A percentile compares a stretch with the other conserved stretches of the same genome.
phyloP scores from a whole-genome alignment of 2,329 filamentous ascomycete genomes.

The Boeremia lycopersici region DNA sequence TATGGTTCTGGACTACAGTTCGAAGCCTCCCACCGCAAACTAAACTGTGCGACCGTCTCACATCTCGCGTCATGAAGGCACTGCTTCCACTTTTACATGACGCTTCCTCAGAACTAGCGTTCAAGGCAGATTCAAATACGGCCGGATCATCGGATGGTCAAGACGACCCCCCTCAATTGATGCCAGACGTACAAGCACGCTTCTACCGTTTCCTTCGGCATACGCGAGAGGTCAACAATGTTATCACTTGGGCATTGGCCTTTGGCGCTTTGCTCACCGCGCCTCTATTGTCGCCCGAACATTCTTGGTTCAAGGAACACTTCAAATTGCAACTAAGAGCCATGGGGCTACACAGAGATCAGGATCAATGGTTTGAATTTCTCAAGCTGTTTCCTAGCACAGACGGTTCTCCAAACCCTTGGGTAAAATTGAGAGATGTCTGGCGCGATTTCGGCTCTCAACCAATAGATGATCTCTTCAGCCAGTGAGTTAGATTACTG shows the following conservation, averaged over 20 bases:
- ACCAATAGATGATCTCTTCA: neutral
- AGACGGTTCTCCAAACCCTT: constrained; percentile 14
- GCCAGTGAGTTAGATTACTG: neutral
- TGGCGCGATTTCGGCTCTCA: constrained; percentile 5
- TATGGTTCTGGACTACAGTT: constrained; percentile 26
- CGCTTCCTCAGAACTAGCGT: constrained; percentile 6
- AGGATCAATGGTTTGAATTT: constrained; percentile 10
- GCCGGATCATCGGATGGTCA: neutral
- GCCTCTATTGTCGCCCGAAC: constrained; percentile 16
- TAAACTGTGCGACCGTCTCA: constrained; percentile 24
- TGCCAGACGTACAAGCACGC: neutral
- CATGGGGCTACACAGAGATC: constrained; percentile 14
- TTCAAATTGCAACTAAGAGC: constrained; percentile 18
- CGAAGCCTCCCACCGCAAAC: constrained; percentile 24
- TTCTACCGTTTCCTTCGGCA: constrained; percentile 10
- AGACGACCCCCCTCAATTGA: neutral
- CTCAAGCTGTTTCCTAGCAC: constrained; percentile 19
- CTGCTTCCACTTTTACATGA: constrained; percentile 21
- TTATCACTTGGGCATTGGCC: constrained; percentile 24
- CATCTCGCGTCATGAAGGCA: constrained; percentile 24
- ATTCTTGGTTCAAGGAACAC: constrained; percentile 25
- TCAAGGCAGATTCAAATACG: neutral
- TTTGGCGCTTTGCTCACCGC: constrained; percentile 26
- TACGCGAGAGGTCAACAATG: constrained; percentile 17
- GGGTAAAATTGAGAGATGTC: constrained; percentile 13